A percentile compares a stretch with the other conserved stretches of the same genome.
Conservation (phyloP, 495 filamentous ascomycete species). For the Daldinia bambusicola region DNA sequence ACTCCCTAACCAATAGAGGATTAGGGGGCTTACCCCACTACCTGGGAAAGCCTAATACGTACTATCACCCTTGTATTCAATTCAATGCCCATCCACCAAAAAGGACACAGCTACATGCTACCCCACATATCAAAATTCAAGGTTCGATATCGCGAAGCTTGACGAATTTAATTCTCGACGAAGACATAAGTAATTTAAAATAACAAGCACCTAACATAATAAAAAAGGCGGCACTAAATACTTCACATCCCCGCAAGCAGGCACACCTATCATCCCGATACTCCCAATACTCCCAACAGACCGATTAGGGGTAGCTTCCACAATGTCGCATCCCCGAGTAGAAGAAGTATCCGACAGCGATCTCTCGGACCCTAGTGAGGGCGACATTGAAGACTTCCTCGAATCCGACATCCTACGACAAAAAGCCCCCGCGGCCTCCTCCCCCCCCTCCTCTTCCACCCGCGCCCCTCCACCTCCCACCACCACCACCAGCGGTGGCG, state of each 20-base stretch:
- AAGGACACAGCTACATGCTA: conserved; percentile 15
- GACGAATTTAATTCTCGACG: conserved; percentile 1
- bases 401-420: conserved; percentile 58
- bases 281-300: conserved; percentile 18
- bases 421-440: conserved; percentile 29
- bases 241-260: not conserved
- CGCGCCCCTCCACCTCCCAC: conserved; percentile 40
- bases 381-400: conserved; percentile 68
- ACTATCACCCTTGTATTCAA: too few species aligned
- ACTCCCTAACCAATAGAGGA: conserved; percentile 17
- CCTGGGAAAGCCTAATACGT: conserved; percentile 25
- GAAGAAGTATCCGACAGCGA: conserved; percentile 87
- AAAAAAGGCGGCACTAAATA: not conserved
- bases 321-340: conserved; percentile 86
- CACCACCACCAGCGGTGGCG: not conserved
- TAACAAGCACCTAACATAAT: not conserved
- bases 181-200: not conserved
- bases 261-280: conserved; percentile 10
- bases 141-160: not conserved
- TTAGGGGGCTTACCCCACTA: conserved; percentile 32
- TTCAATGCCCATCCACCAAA: conserved; percentile 1
- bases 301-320: conserved; percentile 23
- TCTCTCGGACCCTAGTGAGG: conserved; percentile 79
- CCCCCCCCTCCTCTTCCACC: conserved; percentile 39
- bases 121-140: conserved; percentile 41